A percentile compares a stretch with the other conserved stretches of the same genome.
Evolutionary conservation across 2,329 filamentous ascomycete genomes (phyloP).

Genomic region (Colletotrichum scovillei): DNA sequence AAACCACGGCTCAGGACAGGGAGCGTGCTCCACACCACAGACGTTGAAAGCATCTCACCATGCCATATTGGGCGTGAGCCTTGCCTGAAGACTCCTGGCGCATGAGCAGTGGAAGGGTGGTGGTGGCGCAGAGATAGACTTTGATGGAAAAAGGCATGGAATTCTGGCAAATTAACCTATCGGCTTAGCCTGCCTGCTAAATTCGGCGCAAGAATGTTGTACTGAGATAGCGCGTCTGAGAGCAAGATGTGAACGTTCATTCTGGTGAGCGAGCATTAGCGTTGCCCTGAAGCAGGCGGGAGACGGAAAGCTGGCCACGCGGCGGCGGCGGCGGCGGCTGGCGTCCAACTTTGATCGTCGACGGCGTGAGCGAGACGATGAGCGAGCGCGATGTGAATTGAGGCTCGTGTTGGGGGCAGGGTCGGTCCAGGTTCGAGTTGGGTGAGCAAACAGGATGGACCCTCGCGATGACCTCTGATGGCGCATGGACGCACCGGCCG

Average conservation of each 20-base stretch:
- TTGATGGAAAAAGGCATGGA: slow-evolving; percentile 26
- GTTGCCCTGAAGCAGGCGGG: slow-evolving; percentile 23
- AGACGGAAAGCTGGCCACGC: slow-evolving; percentile 15
- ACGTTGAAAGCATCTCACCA: slow-evolving; percentile 18
- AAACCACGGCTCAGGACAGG: slow-evolving; percentile 9
- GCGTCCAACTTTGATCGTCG: slow-evolving; percentile 3
- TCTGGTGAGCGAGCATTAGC: slow-evolving; percentile 26
- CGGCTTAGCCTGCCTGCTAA: slow-evolving; percentile 17
- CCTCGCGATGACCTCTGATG: slow-evolving; percentile 14
- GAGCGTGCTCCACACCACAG: slow-evolving; percentile 24
- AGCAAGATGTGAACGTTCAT: slow-evolving; percentile 28
- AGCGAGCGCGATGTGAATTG: slow-evolving; percentile 1
- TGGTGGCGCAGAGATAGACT: slow-evolving; percentile 22
- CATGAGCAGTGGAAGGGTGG: neutral
- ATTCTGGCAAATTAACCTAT: slow-evolving; percentile 26
- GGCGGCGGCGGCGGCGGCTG: neutral
- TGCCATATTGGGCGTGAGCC: slow-evolving; percentile 10
- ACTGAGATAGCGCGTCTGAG: slow-evolving; percentile 25
- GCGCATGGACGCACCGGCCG: slow-evolving; percentile 19
- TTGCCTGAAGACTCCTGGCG: slow-evolving; percentile 13
- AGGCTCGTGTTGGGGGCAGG: slow-evolving; percentile 26
- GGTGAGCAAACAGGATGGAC: slow-evolving; percentile 10
- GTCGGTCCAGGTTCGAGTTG: slow-evolving; percentile 16
- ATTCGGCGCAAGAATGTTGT: slow-evolving; percentile 23
- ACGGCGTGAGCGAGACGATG: neutral